Conservation (phyloP, 129 eudicot species). For the Flaveria bidentis region DNA sequence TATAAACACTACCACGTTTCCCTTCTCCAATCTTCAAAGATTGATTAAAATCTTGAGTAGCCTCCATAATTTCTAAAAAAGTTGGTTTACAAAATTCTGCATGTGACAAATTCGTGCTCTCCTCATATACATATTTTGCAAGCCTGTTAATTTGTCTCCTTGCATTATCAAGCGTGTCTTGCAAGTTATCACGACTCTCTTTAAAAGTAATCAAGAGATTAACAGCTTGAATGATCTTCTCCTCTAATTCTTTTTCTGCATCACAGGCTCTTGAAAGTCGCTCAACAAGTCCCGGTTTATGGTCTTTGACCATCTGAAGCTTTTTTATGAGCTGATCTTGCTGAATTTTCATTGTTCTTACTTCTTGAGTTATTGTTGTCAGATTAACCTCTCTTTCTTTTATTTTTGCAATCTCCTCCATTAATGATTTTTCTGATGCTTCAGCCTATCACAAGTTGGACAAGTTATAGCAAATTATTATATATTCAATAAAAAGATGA, state of each 20-base stretch:
- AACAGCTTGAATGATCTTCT: constrained; percentile 78
- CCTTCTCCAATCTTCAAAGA: constrained; percentile 76
- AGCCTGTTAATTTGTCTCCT: constrained; percentile 42
- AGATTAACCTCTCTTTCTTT: constrained; percentile 53
- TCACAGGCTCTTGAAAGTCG: constrained; percentile 44
- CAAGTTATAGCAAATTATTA: constrained; percentile 12
- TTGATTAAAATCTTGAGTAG: constrained; percentile 72
- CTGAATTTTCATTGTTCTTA: constrained; percentile 51
- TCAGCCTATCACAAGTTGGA: constrained; percentile 56
- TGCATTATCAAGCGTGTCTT: constrained; percentile 48
- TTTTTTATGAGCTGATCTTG: constrained; percentile 44
- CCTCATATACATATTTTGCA: constrained; percentile 32
- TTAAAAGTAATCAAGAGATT: constrained; percentile 65
- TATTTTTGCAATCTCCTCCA: constrained; percentile 45
- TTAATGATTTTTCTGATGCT: constrained; percentile 48
- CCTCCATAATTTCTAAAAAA: constrained; percentile 69
- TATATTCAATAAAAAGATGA: not conserved
- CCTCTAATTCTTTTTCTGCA: constrained; percentile 68
- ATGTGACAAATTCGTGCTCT: constrained; percentile 18
- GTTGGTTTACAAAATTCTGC: constrained; percentile 46
- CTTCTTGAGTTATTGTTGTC: constrained; percentile 49
- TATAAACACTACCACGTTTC: constrained; percentile 70
- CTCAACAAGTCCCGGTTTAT: constrained; percentile 51
- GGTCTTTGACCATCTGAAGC: constrained; percentile 47
- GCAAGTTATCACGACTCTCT: constrained; percentile 58